phyloP scores from a whole-genome alignment of 2,329 filamentous ascomycete genomes.

The Ceratocystis harringtonii region DNA sequence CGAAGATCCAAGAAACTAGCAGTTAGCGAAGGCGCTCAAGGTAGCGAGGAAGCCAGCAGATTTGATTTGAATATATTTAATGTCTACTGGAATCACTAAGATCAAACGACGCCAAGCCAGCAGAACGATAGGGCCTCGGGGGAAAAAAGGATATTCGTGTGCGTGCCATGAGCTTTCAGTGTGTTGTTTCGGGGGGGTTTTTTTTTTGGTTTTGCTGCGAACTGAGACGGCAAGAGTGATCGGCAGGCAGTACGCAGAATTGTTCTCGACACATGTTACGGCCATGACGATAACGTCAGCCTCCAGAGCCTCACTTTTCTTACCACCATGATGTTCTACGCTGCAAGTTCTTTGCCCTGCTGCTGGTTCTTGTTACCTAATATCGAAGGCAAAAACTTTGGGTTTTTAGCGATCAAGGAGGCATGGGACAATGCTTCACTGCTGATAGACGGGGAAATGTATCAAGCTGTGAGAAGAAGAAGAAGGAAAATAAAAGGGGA shows the following conservation, averaged over 20 bases:
- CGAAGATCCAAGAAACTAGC: background rate
- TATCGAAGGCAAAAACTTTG: background rate
- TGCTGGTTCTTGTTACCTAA: background rate
- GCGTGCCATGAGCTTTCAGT: no score
- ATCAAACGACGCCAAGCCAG: no score
- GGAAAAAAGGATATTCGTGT: background rate
- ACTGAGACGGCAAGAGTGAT: background rate
- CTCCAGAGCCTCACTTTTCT: background rate
- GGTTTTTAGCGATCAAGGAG: no score
- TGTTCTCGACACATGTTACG: background rate
- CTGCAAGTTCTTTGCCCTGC: background rate
- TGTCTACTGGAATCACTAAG: no score
- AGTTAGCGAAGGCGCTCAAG: background rate
- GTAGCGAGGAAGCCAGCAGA: no score
- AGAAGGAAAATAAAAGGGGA: background rate
- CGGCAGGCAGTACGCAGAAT: background rate
- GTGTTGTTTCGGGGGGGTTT: no score
- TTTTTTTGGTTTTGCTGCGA: background rate
- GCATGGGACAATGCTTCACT: no score
- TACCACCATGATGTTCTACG: background rate
- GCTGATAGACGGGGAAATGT: background rate
- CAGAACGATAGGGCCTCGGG: background rate
- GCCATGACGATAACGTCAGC: background rate
- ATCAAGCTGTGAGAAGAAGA: background rate
- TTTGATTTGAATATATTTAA: no score